A percentile compares a stretch with the other conserved stretches of the same genome.
Conservation (phyloP, 2,329 filamentous ascomycete species). For the Claviceps fusiformis region DNA sequence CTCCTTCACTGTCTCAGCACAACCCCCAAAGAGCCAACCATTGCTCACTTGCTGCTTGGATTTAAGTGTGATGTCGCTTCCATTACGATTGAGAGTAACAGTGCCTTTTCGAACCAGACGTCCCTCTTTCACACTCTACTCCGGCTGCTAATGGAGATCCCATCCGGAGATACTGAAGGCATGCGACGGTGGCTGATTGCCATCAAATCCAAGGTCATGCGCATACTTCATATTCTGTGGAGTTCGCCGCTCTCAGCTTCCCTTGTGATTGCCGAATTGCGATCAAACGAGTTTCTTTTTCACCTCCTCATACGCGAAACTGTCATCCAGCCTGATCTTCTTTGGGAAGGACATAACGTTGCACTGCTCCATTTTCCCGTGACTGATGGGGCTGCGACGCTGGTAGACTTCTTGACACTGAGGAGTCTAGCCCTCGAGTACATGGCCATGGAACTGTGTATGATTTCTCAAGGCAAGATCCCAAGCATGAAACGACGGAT, state of each 20-base stretch:
- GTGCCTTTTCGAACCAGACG: constrained; percentile 55
- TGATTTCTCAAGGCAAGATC: constrained; percentile 55
- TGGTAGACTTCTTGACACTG: constrained; percentile 65
- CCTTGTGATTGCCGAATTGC: constrained; percentile 66
- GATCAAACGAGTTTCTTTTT: constrained; percentile 67
- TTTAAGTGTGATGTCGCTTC: constrained; percentile 64
- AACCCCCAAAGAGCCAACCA: constrained; percentile 63
- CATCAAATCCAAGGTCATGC: constrained; percentile 54
- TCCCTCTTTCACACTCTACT: constrained; percentile 79
- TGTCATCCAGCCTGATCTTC: constrained; percentile 52
- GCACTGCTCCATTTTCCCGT: constrained; percentile 53
- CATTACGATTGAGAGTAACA: constrained; percentile 52
- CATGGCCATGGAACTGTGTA: constrained; percentile 69
- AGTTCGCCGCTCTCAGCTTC: constrained; percentile 63
- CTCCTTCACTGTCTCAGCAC: constrained; percentile 66
- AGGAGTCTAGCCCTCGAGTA: constrained; percentile 75
- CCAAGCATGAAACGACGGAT: constrained; percentile 57
- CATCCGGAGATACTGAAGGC: constrained; percentile 45
- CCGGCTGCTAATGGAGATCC: constrained; percentile 55
- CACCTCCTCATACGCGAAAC: constrained; percentile 59
- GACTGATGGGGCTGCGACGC: constrained; percentile 50
- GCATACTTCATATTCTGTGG: constrained; percentile 72
- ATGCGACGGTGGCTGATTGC: constrained; percentile 56
- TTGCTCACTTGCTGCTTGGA: constrained; percentile 82
- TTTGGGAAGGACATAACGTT: constrained; percentile 60